These are phyloP conservation scores for Backusella tarrabulga DNA, from an alignment of 192 early-diverging fungal genomes.

Conservation along the genomic window DNA sequence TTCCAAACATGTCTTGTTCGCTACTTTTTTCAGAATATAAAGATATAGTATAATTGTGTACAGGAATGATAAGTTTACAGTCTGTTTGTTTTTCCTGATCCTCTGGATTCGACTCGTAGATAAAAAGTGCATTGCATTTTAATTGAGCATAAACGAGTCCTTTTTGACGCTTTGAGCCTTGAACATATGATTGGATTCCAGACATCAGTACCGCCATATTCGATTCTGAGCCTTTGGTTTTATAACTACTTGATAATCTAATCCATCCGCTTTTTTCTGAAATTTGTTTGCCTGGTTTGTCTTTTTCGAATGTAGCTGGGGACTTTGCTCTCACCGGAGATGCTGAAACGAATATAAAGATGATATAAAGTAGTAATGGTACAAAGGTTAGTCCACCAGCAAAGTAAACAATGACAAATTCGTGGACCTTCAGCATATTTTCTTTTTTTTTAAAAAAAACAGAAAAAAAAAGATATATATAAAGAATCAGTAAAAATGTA, in stretches of 20 bases:
- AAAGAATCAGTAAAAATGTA: not conserved
- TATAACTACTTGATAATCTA: constrained; percentile 19
- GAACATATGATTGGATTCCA: constrained; percentile 15
- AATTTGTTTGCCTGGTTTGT: not conserved
- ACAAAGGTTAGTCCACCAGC: constrained; percentile 44
- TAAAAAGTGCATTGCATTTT: constrained; percentile 71
- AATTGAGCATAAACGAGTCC: constrained; percentile 60
- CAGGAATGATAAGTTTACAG: constrained; percentile 58
- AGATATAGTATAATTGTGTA: constrained; percentile 70
- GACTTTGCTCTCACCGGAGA: not conserved
- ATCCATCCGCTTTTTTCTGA: constrained; percentile 34
- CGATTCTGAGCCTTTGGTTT: constrained; percentile 4
- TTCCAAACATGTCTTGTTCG: constrained; percentile 72
- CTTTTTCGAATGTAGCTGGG: not conserved
- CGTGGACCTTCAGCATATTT: not conserved
- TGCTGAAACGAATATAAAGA: constrained; percentile 1
- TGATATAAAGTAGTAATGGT: constrained; percentile 27
- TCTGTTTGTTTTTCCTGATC: not conserved
- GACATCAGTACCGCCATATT: constrained; percentile 11
- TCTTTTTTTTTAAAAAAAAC: not conserved
- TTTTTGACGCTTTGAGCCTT: constrained; percentile 23
- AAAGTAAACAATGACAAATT: constrained; percentile 36
- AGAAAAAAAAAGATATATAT: not conserved
- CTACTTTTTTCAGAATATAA: constrained; percentile 72
- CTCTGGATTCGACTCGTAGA: constrained; percentile 59